A percentile compares a stretch with the other conserved stretches of the same genome.
Conservation (phyloP, 1,284 basidiomycete genomes). For the Lignosus rhinocerotis region DNA sequence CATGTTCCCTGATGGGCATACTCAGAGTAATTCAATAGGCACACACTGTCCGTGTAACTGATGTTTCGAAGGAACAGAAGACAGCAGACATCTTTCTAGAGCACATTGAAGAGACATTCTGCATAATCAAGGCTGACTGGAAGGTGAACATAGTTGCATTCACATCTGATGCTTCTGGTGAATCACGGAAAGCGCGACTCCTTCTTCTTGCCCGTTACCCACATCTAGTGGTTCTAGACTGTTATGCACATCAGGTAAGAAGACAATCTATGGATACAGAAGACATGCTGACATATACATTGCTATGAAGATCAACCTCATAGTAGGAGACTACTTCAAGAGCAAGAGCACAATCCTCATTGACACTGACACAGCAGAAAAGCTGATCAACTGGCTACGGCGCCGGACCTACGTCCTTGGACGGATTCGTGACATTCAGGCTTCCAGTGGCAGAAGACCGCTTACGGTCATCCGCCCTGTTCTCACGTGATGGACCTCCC, state of each 20-base stretch:
- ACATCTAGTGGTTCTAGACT: slow-evolving; percentile 30
- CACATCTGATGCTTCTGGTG: slow-evolving; percentile 34
- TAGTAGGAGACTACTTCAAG: slow-evolving; percentile 33
- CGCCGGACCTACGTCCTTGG: slow-evolving; percentile 7
- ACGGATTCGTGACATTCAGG: background rate
- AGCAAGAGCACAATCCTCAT: slow-evolving; percentile 17
- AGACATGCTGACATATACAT: background rate
- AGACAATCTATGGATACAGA: background rate
- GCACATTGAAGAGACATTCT: slow-evolving; percentile 30
- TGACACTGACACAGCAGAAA: slow-evolving; percentile 21
- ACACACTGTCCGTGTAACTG: slow-evolving; percentile 3
- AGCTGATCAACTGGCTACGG: slow-evolving; percentile 37
- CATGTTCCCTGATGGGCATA: background rate
- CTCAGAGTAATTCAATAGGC: background rate
- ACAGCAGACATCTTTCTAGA: slow-evolving; percentile 34
- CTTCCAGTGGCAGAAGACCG: background rate
- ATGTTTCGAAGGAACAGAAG: slow-evolving; percentile 32
- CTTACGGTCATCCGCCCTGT: slow-evolving; percentile 12
- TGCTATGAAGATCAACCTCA: slow-evolving; percentile 31
- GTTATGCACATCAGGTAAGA: slow-evolving; percentile 36
- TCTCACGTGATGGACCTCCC: slow-evolving; percentile 20
- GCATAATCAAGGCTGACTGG: slow-evolving; percentile 20
- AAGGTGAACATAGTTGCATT: slow-evolving; percentile 27
- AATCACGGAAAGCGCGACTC: slow-evolving; percentile 32
- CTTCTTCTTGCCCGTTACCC: slow-evolving; percentile 21